Percentiles rank a stretch among this genome's conserved stretches.
phyloP scores from a whole-genome alignment of 352 stramenopile genomes.

The Thalassiosira hispida region DNA sequence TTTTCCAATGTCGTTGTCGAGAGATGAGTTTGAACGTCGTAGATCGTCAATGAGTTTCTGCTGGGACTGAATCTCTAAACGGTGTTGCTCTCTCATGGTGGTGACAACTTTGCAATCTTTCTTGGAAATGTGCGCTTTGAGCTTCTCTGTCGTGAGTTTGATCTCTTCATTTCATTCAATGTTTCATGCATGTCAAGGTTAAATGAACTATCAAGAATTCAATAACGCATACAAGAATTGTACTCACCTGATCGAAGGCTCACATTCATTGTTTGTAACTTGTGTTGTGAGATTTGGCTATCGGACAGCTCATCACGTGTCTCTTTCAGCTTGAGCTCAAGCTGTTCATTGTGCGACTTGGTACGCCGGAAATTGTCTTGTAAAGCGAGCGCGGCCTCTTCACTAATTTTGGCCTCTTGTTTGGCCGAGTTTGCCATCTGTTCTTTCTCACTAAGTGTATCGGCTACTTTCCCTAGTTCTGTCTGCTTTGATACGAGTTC shows the following conservation, averaged over 20 bases:
- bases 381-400: conserved; percentile 1
- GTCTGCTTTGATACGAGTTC: conserved; percentile 20
- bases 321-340: conserved; percentile 37
- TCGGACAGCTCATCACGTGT: conserved; percentile 26
- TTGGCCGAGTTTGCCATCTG: conserved; percentile 12
- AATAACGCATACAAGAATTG: not conserved
- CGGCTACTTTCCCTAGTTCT: conserved; percentile 24
- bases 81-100: conserved; percentile 26
- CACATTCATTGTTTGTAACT: conserved; percentile 27
- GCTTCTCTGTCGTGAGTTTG: conserved; percentile 18
- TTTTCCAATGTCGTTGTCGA: conserved; percentile 34
- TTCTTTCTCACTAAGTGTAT: conserved; percentile 23
- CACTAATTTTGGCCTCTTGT: conserved; percentile 19
- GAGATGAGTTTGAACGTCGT: conserved; percentile 3
- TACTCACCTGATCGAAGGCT: conserved; percentile 18
- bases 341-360: conserved; percentile 19
- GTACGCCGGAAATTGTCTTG: conserved; percentile 12
- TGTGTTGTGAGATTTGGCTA: conserved; percentile 21
- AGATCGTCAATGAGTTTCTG: conserved; percentile 38
- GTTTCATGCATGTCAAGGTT: not conserved
- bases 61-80: conserved; percentile 3
- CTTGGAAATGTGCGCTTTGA: conserved; percentile 22
- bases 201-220: not conserved
- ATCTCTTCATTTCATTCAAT: conserved; percentile 23
- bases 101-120: conserved; percentile 22